Evolutionary conservation across 345 rosid genomes (phyloP), one percentile per base, ranked within the genome.

Genomic region (Reutealis trisperma): DNA sequence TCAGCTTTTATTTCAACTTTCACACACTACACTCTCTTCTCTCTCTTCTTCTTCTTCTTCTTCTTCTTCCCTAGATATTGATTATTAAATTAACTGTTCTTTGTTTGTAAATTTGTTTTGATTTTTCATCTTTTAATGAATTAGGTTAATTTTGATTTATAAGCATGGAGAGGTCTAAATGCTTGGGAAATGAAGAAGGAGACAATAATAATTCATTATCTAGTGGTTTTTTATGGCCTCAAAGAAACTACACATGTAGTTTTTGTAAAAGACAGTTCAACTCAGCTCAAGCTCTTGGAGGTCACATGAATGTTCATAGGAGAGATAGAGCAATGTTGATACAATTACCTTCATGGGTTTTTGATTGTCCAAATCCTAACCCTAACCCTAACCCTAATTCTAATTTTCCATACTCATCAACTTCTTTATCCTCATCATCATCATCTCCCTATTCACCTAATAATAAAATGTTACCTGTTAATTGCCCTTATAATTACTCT

Each of bases 291-390:
- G 93, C 93, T 58, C 89, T 90, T 66, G 93, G 93, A 24, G 93
- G 93, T n/a, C 93, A 90, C 72, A 90, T 88, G 93, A 90, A 89
- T 71, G 90, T 89, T n/a, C 93, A 90, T 68, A 86, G 93, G 64
- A 86, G 89, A 86, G 93, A 90, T 80, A 86, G 90, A 77, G 91
- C 93, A 66, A 86, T 82, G 83, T 67, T 86, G 62, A 87, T 83
- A 70, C 86, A 86, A 81, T 70, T 87, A 41, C 84, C 89, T 80
- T 77, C 88, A 44, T 86, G 89, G 83, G 76, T 83, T 77, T 81
- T 83, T 74, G 87, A 86, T 30, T 71, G 67, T 81, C 81, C 77
- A n/a, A 81, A 76, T 57, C 86, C 87, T 60, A 64, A 16, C 62
- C 86, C 87, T 60, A 64, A 16, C 30, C 25, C 77, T 19, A 81